Percentiles rank a stretch among this genome's conserved stretches.
Evolutionary conservation across 805 yeast species (phyloP).

Genomic region (Sugiyamaella chiloensis): DNA sequence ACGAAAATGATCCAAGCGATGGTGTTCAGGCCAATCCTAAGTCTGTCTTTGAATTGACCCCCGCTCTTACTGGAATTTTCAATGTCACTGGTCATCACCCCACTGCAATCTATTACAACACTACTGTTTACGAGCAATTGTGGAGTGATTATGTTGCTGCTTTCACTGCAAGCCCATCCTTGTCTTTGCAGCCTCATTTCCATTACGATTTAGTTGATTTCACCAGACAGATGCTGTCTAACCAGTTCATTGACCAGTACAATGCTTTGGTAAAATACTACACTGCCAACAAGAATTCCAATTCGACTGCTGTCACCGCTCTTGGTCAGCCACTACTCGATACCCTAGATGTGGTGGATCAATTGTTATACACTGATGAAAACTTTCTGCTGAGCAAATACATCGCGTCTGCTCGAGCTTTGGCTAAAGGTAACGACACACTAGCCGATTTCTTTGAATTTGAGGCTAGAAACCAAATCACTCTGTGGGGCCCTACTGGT

Average conservation of each 20-base stretch:
- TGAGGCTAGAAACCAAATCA: constrained; percentile 19
- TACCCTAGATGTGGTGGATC: constrained; percentile 13
- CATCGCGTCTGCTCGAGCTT: constrained; percentile 12
- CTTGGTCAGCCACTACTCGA: not conserved
- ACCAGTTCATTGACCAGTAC: constrained; percentile 14
- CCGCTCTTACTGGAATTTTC: constrained; percentile 12
- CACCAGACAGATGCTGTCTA: constrained; percentile 19
- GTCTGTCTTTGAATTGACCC: constrained; percentile 12
- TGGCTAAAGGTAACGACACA: constrained; percentile 5
- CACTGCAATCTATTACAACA: constrained; percentile 10
- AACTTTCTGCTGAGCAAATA: constrained; percentile 14
- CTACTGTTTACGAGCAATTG: constrained; percentile 6
- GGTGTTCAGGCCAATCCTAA: constrained; percentile 13
- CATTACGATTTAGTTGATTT: constrained; percentile 19
- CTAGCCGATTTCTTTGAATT: constrained; percentile 14
- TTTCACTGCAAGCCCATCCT: constrained; percentile 2
- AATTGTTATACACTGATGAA: constrained; percentile 14
- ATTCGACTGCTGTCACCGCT: not conserved
- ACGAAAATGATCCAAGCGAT: constrained; percentile 11
- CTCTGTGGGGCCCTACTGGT: constrained; percentile 19
- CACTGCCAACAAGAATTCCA: not conserved
- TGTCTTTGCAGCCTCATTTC: constrained; percentile 8
- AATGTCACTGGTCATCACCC: constrained; percentile 16
- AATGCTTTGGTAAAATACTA: constrained; percentile 4
- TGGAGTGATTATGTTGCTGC: constrained; percentile 13